These are phyloP conservation scores for Spongispora temasekensis DNA, from an alignment of 1,284 basidiomycete genomes.

Conservation along the genomic window DNA sequence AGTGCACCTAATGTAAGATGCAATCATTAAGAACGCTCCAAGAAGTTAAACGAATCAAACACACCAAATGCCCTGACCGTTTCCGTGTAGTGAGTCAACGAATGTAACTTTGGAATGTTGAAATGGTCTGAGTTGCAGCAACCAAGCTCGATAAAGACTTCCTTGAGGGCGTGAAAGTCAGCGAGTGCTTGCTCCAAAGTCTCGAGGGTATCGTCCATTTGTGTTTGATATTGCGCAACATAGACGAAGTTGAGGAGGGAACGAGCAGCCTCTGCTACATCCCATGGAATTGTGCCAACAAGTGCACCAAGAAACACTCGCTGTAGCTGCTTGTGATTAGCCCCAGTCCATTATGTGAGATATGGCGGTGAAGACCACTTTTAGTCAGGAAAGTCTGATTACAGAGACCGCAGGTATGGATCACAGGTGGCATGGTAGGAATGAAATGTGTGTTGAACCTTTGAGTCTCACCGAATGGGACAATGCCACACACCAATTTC, in stretches of 20 bases:
- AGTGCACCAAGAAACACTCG: background rate
- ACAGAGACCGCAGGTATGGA: background rate
- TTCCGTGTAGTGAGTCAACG: constrained; percentile 11
- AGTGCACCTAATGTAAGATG: too few species aligned
- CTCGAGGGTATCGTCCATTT: background rate
- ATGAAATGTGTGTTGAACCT: too few species aligned
- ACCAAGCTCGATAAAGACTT: background rate
- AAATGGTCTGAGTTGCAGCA: constrained; percentile 1
- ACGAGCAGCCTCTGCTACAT: background rate
- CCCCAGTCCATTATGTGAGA: background rate
- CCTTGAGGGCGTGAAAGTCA: background rate
- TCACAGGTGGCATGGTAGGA: background rate
- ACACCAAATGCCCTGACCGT: constrained; percentile 7
- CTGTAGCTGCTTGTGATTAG: background rate
- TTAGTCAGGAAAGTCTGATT: background rate
- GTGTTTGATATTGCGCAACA: background rate
- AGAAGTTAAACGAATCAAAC: too few species aligned
- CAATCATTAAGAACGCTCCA: too few species aligned
- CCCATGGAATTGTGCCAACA: background rate
- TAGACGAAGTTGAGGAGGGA: background rate
- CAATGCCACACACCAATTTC: too few species aligned
- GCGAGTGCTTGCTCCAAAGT: background rate
- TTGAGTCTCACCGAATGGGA: too few species aligned
- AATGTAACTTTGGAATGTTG: constrained; percentile 10
- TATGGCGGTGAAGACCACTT: constrained; percentile 3